Percentiles rank a stretch among this genome's conserved stretches.
Evolutionary conservation across 345 rosid species (phyloP).

Genomic region (Gossypium bickii): DNA sequence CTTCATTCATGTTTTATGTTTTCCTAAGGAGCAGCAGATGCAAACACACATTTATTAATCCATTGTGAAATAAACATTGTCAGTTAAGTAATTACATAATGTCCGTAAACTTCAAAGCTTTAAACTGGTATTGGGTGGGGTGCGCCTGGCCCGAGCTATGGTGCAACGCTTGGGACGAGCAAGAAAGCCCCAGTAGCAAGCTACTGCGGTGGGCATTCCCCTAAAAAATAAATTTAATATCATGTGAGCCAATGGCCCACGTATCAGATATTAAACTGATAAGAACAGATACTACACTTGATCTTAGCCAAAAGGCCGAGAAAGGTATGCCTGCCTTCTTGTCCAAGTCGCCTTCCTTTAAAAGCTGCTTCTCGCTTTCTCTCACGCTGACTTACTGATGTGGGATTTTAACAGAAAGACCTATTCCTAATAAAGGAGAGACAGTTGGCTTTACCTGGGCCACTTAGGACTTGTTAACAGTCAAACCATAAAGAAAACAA

Average conservation of each 20-base stretch:
- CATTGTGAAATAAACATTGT: too few species aligned
- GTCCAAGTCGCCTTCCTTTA: background rate
- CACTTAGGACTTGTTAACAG: background rate
- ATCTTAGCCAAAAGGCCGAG: conserved; percentile 1
- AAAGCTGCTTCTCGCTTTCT: background rate
- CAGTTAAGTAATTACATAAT: background rate
- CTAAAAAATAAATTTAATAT: background rate
- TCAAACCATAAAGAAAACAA: background rate
- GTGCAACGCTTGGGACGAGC: background rate
- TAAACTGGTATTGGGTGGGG: background rate
- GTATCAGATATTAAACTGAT: conserved; percentile 4
- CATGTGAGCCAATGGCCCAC: background rate
- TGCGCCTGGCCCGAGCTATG: background rate
- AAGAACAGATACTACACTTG: conserved; percentile 10
- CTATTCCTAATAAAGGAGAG: background rate
- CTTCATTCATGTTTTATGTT: too few species aligned
- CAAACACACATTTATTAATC: too few species aligned
- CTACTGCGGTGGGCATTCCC: background rate
- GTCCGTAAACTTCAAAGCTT: background rate
- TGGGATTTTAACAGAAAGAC: background rate
- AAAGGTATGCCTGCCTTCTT: background rate
- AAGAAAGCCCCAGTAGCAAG: background rate
- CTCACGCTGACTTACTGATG: background rate
- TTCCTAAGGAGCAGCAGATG: too few species aligned
- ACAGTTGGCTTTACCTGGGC: background rate